Conservation (phyloP, 441 rosid genomes). For the Omphalea diandra region DNA sequence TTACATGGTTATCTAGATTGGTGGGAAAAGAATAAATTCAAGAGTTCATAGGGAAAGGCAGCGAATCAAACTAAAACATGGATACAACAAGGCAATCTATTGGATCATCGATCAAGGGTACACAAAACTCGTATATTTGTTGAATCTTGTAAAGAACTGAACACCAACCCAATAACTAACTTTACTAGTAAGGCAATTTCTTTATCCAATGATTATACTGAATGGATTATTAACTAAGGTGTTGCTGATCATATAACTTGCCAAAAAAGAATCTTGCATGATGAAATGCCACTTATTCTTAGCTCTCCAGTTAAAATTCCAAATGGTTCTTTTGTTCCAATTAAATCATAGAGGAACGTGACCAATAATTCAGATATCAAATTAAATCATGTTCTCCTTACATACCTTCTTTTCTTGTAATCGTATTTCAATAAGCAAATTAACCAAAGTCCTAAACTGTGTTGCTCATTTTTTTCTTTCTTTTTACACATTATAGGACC, state of each 20-base stretch:
- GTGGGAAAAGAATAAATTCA: too few relatives aligned
- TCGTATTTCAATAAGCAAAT: not conserved
- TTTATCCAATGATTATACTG: not conserved
- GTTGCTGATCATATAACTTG: not conserved
- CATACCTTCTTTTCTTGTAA: not conserved
- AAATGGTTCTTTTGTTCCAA: not conserved
- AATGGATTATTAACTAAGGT: constrained; percentile 2
- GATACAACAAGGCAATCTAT: too few relatives aligned
- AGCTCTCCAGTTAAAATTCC: not conserved
- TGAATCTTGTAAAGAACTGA: too few relatives aligned
- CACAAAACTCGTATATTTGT: too few relatives aligned
- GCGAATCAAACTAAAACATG: too few relatives aligned
- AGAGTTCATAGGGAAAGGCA: too few relatives aligned
- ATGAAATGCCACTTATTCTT: not conserved
- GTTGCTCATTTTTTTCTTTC: not conserved
- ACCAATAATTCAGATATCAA: not conserved
- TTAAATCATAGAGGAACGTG: not conserved
- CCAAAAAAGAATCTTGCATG: not conserved
- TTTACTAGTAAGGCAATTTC: constrained; percentile 1
- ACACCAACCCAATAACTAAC: not conserved
- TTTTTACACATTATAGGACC: not conserved
- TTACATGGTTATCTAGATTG: too few relatives aligned
- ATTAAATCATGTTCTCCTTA: not conserved
- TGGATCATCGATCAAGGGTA: too few relatives aligned
- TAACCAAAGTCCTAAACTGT: not conserved